Conservation (phyloP, 805 yeast genomes). For the Jamesozyma rosinii region DNA sequence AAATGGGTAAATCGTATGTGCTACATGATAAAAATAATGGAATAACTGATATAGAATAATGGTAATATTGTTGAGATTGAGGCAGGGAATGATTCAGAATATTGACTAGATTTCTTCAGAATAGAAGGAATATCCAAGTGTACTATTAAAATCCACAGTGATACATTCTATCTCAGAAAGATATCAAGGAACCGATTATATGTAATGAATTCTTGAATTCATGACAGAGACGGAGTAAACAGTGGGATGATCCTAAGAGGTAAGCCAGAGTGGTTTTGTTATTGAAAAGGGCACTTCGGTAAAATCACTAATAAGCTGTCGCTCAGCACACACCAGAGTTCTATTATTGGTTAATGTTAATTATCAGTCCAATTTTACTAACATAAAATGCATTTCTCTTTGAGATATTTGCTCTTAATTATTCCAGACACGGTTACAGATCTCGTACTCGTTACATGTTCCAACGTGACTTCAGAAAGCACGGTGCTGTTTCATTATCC, state of each 20-base stretch:
- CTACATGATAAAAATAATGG: neutral
- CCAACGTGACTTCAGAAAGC: constrained; percentile 97
- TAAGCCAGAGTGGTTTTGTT: too few species aligned
- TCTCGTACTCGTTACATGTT: constrained; percentile 99
- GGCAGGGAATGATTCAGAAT: neutral
- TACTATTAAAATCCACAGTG: too few species aligned
- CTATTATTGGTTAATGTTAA: neutral
- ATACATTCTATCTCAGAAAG: too few species aligned
- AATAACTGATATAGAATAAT: neutral
- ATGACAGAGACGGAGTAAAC: too few species aligned
- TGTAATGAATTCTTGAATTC: too few species aligned
- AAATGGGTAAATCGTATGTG: constrained; percentile 37
- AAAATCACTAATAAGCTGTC: too few species aligned
- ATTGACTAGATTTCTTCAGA: neutral
- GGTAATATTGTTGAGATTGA: neutral
- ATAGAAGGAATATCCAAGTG: neutral
- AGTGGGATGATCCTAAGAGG: too few species aligned
- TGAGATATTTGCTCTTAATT: neutral
- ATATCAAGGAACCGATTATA: too few species aligned
- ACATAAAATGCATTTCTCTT: neutral
- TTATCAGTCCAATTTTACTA: neutral
- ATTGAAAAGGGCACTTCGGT: too few species aligned
- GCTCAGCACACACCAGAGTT: too few species aligned
- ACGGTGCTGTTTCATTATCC: constrained; percentile 89
- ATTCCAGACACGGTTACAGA: constrained; percentile 91